Evolutionary conservation across 257 asterid species (phyloP).

Genomic region (Gentiana dahurica): DNA sequence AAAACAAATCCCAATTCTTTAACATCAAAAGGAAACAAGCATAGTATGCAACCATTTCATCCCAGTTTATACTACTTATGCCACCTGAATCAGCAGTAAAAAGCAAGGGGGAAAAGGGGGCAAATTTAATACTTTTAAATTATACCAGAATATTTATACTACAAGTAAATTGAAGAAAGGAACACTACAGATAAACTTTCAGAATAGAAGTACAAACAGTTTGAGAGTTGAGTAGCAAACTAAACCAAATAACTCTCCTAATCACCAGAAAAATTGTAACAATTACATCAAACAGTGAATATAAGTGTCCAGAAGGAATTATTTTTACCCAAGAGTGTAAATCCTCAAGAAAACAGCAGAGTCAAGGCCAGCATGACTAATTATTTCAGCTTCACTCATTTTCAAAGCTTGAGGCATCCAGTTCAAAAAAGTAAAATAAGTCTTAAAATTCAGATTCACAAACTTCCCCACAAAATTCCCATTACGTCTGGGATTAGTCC

Average conservation of each 20-base stretch:
- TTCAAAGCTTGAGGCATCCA: conserved; percentile 98
- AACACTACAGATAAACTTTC: too few relatives aligned
- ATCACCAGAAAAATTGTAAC: background rate
- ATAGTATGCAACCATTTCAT: background rate
- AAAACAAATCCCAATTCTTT: background rate
- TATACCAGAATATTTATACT: too few relatives aligned
- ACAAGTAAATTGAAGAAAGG: background rate
- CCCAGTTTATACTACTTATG: too few relatives aligned
- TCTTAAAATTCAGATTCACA: conserved; percentile 62
- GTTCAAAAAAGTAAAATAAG: conserved; percentile 81
- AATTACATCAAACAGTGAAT: too few relatives aligned
- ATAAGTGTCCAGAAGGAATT: too few relatives aligned
- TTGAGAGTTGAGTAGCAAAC: too few relatives aligned
- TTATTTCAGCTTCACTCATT: conserved; percentile 79
- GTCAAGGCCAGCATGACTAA: conserved; percentile 91
- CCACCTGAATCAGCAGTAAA: background rate
- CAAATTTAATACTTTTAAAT: too few relatives aligned
- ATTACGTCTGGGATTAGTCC: conserved; percentile 44
- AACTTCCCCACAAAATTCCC: conserved; percentile 68
- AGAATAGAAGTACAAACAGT: too few relatives aligned
- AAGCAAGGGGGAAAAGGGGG: background rate
- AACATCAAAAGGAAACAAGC: background rate
- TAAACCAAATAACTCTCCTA: background rate
- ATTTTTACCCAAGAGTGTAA: conserved; percentile 70
- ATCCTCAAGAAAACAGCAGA: conserved; percentile 96